Conservation (phyloP, 2,329 filamentous ascomycete genomes). For the Alternaria postmessia region DNA sequence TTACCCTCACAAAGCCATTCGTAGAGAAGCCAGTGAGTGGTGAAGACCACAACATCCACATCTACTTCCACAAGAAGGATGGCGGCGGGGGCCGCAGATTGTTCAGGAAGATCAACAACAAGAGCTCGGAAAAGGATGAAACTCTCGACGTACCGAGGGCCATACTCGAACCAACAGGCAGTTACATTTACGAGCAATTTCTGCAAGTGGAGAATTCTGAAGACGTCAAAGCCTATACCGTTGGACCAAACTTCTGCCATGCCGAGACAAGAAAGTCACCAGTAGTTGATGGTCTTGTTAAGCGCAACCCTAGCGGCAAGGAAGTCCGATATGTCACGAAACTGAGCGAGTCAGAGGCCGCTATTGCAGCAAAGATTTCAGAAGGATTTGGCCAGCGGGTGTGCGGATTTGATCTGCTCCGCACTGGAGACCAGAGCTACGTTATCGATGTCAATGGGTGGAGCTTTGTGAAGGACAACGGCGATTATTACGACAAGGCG, state of each 20-base stretch:
- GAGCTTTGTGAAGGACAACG: conserved; percentile 99
- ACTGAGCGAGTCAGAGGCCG: conserved; percentile 79
- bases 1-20: conserved; percentile 85
- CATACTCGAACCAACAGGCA: conserved; percentile 80
- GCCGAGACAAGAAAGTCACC: conserved; percentile 97
- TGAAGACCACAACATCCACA: conserved; percentile 98
- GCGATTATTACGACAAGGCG: conserved; percentile 95
- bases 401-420: conserved; percentile 92
- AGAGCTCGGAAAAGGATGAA: conserved; percentile 92
- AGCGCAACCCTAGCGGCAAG: conserved; percentile 96
- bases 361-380: conserved; percentile 89
- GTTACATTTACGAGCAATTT: conserved; percentile 97
- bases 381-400: conserved; percentile 92
- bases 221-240: conserved; percentile 98
- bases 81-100: conserved; percentile 90
- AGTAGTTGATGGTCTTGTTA: conserved; percentile 93
- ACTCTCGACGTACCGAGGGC: conserved; percentile 78
- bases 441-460: conserved; percentile 99
- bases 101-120: conserved; percentile 98
- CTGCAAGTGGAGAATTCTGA: conserved; percentile 96
- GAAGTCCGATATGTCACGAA: conserved; percentile 95
- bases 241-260: conserved; percentile 91
- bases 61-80: conserved; percentile 89
- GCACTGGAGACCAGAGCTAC: conserved; percentile 88
- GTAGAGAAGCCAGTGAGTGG: conserved; percentile 99